Base-by-base conservation (phyloP, 495 filamentous ascomycete species). In the Niebla homalea region DNA sequence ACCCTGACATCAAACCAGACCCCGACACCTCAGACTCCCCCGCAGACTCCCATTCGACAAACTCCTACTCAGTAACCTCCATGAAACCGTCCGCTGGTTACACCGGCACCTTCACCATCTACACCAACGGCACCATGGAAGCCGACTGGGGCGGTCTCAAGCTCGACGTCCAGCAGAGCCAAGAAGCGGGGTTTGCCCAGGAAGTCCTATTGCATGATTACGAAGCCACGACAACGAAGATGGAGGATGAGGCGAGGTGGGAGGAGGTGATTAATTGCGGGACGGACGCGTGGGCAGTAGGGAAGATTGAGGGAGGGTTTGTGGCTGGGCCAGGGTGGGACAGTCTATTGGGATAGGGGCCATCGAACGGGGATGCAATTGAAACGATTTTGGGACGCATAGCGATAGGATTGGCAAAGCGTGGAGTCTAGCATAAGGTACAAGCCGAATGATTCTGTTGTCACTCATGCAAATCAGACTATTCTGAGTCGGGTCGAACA, bases 61-160 rank as follows among this genome's bases (percentile, higher is more conserved):
- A 50, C 54, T 70, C 40, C 59, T 71, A 49, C 44, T 72, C 70
- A 5, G 68, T 65, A 0, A 58, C 63, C 18, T 59, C 65, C 43
- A 63, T 65, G 56, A 50, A 63, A 41, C 71, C 83, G 39, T 70
- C 73, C 38, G 70, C 76, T 2, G 81, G 73, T 18, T 72, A 70
- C 35, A 70, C 75, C 26, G 79, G 72, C 57, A 78, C 76, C 23
- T 57, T 74, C 26, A 78, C 72, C 44, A 70, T 78, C 5, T 73
- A 77, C 60, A 65, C 65, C 11, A 73, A 70, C 35, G 71, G 71
- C 5, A 60, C 63, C 14, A 64, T 75, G 21, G 70, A 65, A 14
- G 61, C 73, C 54, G 64, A 70, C 37, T 77, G 73, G 72, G 71
- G 72, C 36, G 56, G 50, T 8, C 49, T 57, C 49, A 35, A 48